phyloP scores from a whole-genome alignment of 2,329 filamentous ascomycete species.

The Incumbomyces delicatus region DNA sequence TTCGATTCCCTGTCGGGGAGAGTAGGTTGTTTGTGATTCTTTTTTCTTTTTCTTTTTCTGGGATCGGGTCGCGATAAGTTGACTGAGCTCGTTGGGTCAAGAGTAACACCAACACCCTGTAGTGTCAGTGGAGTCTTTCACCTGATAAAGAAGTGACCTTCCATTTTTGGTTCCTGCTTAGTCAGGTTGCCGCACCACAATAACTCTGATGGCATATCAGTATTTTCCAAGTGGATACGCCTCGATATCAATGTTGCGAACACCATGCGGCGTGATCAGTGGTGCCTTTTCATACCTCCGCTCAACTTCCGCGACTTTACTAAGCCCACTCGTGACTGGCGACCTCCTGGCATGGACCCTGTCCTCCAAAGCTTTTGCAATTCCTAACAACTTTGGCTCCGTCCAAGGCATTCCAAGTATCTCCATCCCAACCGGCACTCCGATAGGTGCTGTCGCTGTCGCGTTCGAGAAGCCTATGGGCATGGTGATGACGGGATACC shows the following conservation, averaged over 20 bases:
- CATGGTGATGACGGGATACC: constrained; percentile 41
- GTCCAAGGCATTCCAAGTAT: constrained; percentile 49
- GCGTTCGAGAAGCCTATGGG: constrained; percentile 41
- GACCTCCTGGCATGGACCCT: constrained; percentile 37
- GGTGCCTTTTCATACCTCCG: constrained; percentile 9
- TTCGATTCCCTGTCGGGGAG: neutral
- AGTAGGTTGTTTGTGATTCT: neutral
- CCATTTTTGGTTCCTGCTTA: no score
- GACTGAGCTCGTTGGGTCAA: no score
- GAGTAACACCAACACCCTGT: no score
- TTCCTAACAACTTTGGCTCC: constrained; percentile 44
- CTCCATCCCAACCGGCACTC: constrained; percentile 57
- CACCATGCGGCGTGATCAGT: constrained; percentile 6
- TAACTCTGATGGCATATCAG: no score
- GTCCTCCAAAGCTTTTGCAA: constrained; percentile 44
- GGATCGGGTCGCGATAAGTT: no score
- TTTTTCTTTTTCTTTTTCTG: no score
- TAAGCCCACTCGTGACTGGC: constrained; percentile 26
- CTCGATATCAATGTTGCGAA: constrained; percentile 12
- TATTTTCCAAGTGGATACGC: constrained; percentile 16
- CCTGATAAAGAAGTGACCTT: no score
- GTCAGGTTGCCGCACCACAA: no score
- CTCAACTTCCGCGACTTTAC: constrained; percentile 12
- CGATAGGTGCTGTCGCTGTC: constrained; percentile 41
- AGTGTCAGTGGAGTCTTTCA: no score